Evolutionary conservation across 345 rosid genomes (phyloP).

Genomic region (Populus simonii): DNA sequence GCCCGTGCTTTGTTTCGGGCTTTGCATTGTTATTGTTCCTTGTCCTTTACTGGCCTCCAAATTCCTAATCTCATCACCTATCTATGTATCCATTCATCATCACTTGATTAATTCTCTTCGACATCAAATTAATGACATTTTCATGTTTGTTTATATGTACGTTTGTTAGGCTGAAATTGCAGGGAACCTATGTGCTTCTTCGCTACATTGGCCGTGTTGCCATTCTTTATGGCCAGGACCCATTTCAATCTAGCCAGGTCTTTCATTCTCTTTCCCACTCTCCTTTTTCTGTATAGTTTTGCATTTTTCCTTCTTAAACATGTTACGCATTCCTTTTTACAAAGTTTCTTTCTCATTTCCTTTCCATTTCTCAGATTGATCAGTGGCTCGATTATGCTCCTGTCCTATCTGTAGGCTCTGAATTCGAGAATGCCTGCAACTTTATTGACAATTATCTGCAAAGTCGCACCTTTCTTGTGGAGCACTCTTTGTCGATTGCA

Average conservation of each 20-base stretch:
- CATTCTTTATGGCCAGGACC: conserved; percentile 46
- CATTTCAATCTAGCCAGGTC: conserved; percentile 61
- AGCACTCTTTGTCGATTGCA: conserved; percentile 63
- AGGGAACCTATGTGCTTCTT: conserved; percentile 53
- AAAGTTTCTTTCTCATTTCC: neutral
- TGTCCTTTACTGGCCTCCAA: too few relatives aligned
- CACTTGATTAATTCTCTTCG: too few relatives aligned
- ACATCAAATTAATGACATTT: neutral
- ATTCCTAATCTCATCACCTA: too few relatives aligned
- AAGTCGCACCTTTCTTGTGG: conserved; percentile 64
- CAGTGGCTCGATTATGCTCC: conserved; percentile 76
- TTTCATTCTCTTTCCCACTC: neutral
- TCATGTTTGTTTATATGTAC: neutral
- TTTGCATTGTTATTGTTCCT: neutral
- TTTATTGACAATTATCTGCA: conserved; percentile 53
- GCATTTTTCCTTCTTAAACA: neutral
- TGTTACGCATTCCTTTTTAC: neutral
- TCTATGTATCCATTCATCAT: too few relatives aligned
- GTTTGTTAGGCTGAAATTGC: conserved; percentile 47
- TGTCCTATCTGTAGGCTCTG: conserved; percentile 66
- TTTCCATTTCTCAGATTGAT: conserved; percentile 54
- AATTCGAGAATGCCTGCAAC: conserved; percentile 72
- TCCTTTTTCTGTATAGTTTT: neutral
- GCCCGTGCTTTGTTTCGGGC: neutral
- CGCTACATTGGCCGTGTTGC: conserved; percentile 60